Base-by-base conservation (phyloP, 2,329 filamentous ascomycete genomes). In the Niveomyces coronatus region DNA sequence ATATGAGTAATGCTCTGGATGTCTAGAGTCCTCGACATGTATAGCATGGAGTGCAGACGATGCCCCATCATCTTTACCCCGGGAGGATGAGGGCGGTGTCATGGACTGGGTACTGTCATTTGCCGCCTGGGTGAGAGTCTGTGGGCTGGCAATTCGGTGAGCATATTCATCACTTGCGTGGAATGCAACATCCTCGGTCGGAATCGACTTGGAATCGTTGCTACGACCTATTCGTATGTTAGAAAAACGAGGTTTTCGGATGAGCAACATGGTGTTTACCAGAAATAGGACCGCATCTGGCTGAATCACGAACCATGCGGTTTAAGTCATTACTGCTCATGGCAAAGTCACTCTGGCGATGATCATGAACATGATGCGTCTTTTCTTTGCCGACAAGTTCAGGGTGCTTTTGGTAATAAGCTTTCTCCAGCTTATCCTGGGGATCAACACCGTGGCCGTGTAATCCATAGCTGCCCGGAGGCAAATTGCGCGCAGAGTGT, bases 381-480 rank as follows among this genome's bases (percentile, higher is more conserved):
- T 78, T 74, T 54, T 88, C 85, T 59, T 89, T 85, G 55, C 82
- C 77, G 39, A 74, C 70, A 20, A 82, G 68, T 47, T 95, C 85
- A 0, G 89, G 89, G 53, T 94, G 87, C 62, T 91, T 95, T 51
- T 86, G 77, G 54, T 91, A 93, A 73, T 94, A 95, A 18, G 84
- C 83, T 63, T 84, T 85, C 52, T 94, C 86, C 28, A 96, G 84
- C 54, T 82, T 85, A 61, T 93, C 85, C 40, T 77, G 75, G 3
- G 81, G 70, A 14, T 74, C 70, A 18, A 84, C 68, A 37, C 86
- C 87, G 53, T 95, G 89, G 31, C 88, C 86, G 52, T 94, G 88
- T 39, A 94, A 74, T 44, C 89, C 88, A 53, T 96, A 96, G 64
- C 87, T 94, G 41, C 86, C 89, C 4, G 87, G 84, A 1, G 88